Conservation (phyloP, 2,329 filamentous ascomycete species). For the Diaporthe humulicola region DNA sequence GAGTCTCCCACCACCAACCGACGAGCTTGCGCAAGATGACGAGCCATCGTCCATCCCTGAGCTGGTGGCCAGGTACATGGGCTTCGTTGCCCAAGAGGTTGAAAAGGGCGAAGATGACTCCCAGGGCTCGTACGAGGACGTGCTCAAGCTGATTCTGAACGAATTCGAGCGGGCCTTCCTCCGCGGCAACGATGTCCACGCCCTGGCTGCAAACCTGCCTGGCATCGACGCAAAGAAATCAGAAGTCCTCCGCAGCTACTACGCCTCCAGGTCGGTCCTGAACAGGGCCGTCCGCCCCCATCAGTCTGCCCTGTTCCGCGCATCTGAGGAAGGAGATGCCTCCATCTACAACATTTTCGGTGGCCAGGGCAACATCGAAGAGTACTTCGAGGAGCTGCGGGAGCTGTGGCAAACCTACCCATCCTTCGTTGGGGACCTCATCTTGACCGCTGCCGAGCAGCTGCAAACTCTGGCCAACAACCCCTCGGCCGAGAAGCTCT, state of each 20-base stretch:
- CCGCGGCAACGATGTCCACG: conserved; percentile 95
- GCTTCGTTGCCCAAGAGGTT: conserved; percentile 88
- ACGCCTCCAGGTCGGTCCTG: conserved; percentile 84
- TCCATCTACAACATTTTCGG: conserved; percentile 95
- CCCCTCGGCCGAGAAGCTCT: conserved; percentile 91
- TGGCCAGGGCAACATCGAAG: conserved; percentile 98
- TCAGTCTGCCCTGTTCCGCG: conserved; percentile 91
- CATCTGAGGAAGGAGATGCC: conserved; percentile 85
- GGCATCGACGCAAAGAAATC: conserved; percentile 96
- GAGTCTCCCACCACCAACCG: conserved; percentile 89
- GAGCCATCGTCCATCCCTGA: conserved; percentile 97
- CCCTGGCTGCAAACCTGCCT: conserved; percentile 84
- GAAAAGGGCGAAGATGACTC: conserved; percentile 92
- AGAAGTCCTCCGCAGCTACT: conserved; percentile 90
- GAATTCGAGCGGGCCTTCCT: conserved; percentile 98
- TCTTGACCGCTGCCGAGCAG: conserved; percentile 84
- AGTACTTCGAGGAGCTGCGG: conserved; percentile 98
- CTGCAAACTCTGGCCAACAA: conserved; percentile 88
- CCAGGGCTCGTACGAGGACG: conserved; percentile 90
- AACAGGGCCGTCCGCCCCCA: conserved; percentile 91
- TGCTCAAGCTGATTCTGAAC: conserved; percentile 91
- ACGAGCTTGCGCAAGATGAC: conserved; percentile 97
- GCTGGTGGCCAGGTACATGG: conserved; percentile 93
- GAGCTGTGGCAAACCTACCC: conserved; percentile 93
- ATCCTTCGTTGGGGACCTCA: conserved; percentile 88